Conservation (phyloP, 116 monocot species). For the Cymodocea nodosa region DNA sequence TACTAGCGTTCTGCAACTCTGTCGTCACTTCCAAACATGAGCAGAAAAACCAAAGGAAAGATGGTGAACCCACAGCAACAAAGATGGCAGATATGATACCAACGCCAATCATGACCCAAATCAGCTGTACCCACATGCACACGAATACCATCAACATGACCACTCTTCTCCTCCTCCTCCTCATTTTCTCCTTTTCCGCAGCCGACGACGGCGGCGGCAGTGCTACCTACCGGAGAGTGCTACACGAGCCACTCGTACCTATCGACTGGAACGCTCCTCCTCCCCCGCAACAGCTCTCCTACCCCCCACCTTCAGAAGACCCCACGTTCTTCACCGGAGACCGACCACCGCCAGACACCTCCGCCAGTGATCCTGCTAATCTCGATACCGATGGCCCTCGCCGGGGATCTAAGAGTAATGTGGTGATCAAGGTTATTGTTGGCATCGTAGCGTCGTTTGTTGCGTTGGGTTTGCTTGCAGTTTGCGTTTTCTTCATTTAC, state of each 20-base stretch:
- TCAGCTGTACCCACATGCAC: too few species aligned
- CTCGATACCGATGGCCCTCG: slow-evolving; percentile 4
- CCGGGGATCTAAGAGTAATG: slow-evolving; percentile 1
- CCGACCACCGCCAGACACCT: slow-evolving; percentile 1
- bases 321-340: not conserved
- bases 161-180: not conserved
- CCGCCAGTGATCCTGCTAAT: slow-evolving; percentile 1
- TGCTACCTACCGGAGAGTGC: slow-evolving; percentile 22
- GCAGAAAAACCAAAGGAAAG: not conserved
- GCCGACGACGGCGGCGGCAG: not conserved
- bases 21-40: not conserved
- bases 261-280: slow-evolving; percentile 70
- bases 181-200: not conserved
- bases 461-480: slow-evolving; percentile 15
- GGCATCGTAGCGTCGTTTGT: slow-evolving; percentile 21
- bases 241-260: slow-evolving; percentile 80
- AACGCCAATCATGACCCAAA: too few species aligned
- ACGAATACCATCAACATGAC: too few species aligned
- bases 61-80: not conserved
- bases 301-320: slow-evolving; percentile 9
- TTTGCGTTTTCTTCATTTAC: slow-evolving; percentile 31
- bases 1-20: too few species aligned
- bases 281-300: slow-evolving; percentile 13
- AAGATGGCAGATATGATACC: too few species aligned
- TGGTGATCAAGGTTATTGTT: slow-evolving; percentile 15